Base-by-base conservation (phyloP, 2,329 filamentous ascomycete species). In the Beauveria pseudobassiana region DNA sequence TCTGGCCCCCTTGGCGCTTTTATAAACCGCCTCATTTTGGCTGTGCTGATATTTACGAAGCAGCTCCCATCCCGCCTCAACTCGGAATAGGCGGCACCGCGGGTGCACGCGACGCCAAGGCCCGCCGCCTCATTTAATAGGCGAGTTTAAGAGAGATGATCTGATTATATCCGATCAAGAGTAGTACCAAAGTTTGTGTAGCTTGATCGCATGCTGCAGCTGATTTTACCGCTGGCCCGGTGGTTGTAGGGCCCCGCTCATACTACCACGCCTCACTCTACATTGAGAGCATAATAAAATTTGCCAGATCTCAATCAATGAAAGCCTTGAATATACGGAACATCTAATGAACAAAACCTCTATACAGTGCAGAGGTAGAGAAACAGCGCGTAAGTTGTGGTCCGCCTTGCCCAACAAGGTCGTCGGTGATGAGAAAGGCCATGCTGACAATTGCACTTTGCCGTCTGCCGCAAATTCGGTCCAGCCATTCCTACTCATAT, bases 41-140 rank as follows among this genome's bases (percentile, higher is more conserved):
- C 43, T 72, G 72, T 74, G 72, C 70, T 74, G 70, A 74, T 65
- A 69, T 69, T 66, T 74, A 74, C 72, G 71, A 72, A 72, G 72
- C 71, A 74, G 72, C 69, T 71, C 66, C 68, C 66, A 70, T 74
- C 71, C 71, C 68, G 72, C 49, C 50, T 48, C 49, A 48, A 18
- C 18, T 45, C n/a, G 30, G 34, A 43, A 24, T 20, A 42, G 12
- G 34, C 34, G 34, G 34, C 38, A 22, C 24, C 24, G 22, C 34
- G 51, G 51, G 22, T 34, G 30, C 49, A 52, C n/a, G 20, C 49
- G 8, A 4, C 49, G n/a, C 34, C 49, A 52, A 22, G 22, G 4
- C 14, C 49, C 30, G 49, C 26, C 9, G 9, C 46, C 10, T 22
- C 46, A 26, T 24, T 49, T 18, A 8, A 26, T 7, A 26, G 3